Base-by-base conservation (phyloP, 805 yeast genomes). In the Metschnikowia kofuensis region DNA sequence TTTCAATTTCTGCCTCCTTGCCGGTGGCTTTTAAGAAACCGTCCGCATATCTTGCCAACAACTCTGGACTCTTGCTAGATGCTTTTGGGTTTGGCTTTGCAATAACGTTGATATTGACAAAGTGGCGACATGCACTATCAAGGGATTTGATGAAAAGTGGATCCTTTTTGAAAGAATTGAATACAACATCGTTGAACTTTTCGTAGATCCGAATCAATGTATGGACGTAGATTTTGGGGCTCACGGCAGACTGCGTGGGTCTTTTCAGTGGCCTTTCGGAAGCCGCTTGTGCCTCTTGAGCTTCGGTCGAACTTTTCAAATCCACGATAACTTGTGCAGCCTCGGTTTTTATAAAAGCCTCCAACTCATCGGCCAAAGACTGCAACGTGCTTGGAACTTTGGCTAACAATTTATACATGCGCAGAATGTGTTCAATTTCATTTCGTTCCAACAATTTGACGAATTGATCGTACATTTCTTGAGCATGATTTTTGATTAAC, bases 1-100 rank as follows among this genome's bases (percentile, higher is more conserved):
- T 92, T n/a, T 79, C 71, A 13, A 79, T 74, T 53, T 85, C 91
- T 0, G 79, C 70, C 50, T 83, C 87, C 62, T 85, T 85, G 41
- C 82, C 77, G n/a, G 83, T 79, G 63, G 85, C 86, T 63, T 84
- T 88, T 59, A 95, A 78, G 57, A 91, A 75, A 40, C 84, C 79
- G 70, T 94, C 99, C 47, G 91, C 82, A 65, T 89, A 94, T 63
- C 84, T 84, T 6, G 98, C 97, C 58, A 95, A 76, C 57, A 88
- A 76, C 59, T 95, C 98, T 0, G 98, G 96, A 0, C 98, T 90
- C 61, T 79, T 84, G n/a, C 96, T 87, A 39, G 68, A 64, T 0
- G 80, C 66, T 56, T 79, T 78, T 13, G 82, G 73, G 3, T 76
- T 75, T 26, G 87, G 83, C 8, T 83, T 78, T 29, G 97, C 96